Conservation (phyloP, 768 basidiomycete species). For the Leccinum incarnatum region DNA sequence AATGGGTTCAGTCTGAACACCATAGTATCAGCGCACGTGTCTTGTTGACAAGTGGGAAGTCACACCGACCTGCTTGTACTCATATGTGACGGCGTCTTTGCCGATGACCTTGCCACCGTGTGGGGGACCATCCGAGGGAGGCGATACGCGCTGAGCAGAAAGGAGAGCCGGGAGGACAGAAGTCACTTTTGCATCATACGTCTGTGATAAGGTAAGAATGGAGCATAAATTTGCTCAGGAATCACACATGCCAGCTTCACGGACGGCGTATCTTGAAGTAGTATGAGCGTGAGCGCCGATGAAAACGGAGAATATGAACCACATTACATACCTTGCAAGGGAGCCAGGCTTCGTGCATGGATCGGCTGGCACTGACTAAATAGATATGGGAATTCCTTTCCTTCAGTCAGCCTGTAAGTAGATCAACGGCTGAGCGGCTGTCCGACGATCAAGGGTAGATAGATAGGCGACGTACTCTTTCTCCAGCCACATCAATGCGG, state of each 20-base stretch:
- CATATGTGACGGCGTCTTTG: slow-evolving; percentile 69
- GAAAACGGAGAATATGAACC: background rate
- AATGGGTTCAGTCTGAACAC: slow-evolving; percentile 71
- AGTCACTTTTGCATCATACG: slow-evolving; percentile 77
- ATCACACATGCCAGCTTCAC: slow-evolving; percentile 71
- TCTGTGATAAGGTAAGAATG: slow-evolving; percentile 39
- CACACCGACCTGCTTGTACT: slow-evolving; percentile 68
- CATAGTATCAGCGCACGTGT: background rate
- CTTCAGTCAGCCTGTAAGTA: slow-evolving; percentile 70
- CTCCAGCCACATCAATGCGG: slow-evolving; percentile 85
- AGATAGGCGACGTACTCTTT: slow-evolving; percentile 52
- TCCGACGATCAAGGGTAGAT: background rate
- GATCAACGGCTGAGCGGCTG: background rate
- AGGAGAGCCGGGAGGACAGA: slow-evolving; percentile 85
- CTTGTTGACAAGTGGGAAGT: background rate
- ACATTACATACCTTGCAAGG: slow-evolving; percentile 61
- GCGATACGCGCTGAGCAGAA: slow-evolving; percentile 78
- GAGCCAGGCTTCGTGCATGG: slow-evolving; percentile 75
- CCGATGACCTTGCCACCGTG: slow-evolving; percentile 77
- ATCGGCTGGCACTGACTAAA: slow-evolving; percentile 96
- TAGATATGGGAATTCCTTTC: slow-evolving; percentile 78
- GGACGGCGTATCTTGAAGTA: slow-evolving; percentile 68
- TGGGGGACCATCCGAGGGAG: slow-evolving; percentile 62
- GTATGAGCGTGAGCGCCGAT: background rate
- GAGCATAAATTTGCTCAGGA: background rate